Evolutionary conservation across 371 early-diverging fungal genomes (phyloP), one percentile per base, ranked within the genome.

Genomic region (Conidiobolus incongruus): DNA sequence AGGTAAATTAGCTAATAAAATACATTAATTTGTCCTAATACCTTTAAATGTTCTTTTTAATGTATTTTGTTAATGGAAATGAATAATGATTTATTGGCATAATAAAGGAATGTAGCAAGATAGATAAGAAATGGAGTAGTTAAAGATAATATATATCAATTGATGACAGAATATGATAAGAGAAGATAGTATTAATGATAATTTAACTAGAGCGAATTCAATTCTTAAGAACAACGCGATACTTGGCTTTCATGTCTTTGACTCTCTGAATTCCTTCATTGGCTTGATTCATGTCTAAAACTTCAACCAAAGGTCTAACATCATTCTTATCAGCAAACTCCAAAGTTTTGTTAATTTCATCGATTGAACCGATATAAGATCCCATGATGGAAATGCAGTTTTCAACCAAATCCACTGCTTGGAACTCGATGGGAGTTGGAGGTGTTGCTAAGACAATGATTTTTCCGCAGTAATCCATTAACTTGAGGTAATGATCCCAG

Each of bases 361-460:
- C 55, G 30, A 52, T 49, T 28, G 69, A 63, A 30, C 84, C 86
- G 41, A 83, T 78, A 45, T 72, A 54, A 10, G 77, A 80, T 2
- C 81, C 86, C 5, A 55, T 60, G 15, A 87, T 48, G 1, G 56
- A 52, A 4, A 70, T 58, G 38, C 70, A 57, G 32, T 58, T 45
- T 15, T 11, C 2, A 22, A 77, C 49, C 30, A 87, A 45, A 13
- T 60, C 47, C 16, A 39, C 19, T 1, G 66, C 49, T 23, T 54
- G 44, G 19, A 75, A 44, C 1, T 49, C 13, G 8, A 78, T 43
- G 8, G 68, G 62, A 13, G 52, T 52, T 46, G 77, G 73, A 2
- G 84, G 83, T 0, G 73, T 6, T 16, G 70, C 78, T 36, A 86
- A 53, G 38, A 82, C 43, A n/a, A 77, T 54, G 11, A 73, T 43